These are phyloP conservation scores for Aspergillus bombycis DNA, from an alignment of 2,329 filamentous ascomycete species.

Conservation along the genomic window DNA sequence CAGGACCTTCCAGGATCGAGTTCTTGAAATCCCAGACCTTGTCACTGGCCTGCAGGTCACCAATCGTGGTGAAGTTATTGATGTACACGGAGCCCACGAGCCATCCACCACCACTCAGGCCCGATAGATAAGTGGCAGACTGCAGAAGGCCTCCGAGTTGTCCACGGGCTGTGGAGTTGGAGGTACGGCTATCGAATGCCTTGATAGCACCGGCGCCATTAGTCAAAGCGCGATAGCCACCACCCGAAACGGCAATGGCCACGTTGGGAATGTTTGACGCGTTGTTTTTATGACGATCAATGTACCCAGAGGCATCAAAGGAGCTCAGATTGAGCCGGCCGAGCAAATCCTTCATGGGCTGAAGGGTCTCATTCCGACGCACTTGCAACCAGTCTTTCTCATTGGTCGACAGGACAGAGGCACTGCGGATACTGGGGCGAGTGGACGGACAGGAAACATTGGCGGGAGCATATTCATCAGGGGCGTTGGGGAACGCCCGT, in stretches of 20 bases:
- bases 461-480: slow-evolving; percentile 73
- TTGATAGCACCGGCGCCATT: slow-evolving; percentile 79
- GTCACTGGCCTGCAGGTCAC: slow-evolving; percentile 17
- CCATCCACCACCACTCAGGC: slow-evolving; percentile 83
- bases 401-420: slow-evolving; percentile 63
- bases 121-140: slow-evolving; percentile 76
- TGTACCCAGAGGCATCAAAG: slow-evolving; percentile 73
- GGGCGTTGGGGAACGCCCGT: slow-evolving; percentile 57
- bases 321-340: slow-evolving; percentile 66
- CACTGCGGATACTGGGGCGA: slow-evolving; percentile 70
- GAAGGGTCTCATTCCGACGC: slow-evolving; percentile 72
- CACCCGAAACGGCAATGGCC: slow-evolving; percentile 77
- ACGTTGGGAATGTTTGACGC: slow-evolving; percentile 66
- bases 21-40: slow-evolving; percentile 66
- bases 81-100: slow-evolving; percentile 77
- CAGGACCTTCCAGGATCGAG: slow-evolving; percentile 63
- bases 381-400: slow-evolving; percentile 75
- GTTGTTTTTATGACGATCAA: slow-evolving; percentile 62
- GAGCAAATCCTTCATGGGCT: slow-evolving; percentile 75
- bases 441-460: slow-evolving; percentile 68
- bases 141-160: slow-evolving; percentile 82
- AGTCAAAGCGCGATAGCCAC: slow-evolving; percentile 84
- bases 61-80: slow-evolving; percentile 76
- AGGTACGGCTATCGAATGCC: slow-evolving; percentile 76
- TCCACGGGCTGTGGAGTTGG: slow-evolving; percentile 62